Percentiles rank a stretch among this genome's conserved stretches.
These are phyloP conservation scores for Filobasidium floriforme DNA, from an alignment of 768 basidiomycete genomes.

Conservation along the genomic window DNA sequence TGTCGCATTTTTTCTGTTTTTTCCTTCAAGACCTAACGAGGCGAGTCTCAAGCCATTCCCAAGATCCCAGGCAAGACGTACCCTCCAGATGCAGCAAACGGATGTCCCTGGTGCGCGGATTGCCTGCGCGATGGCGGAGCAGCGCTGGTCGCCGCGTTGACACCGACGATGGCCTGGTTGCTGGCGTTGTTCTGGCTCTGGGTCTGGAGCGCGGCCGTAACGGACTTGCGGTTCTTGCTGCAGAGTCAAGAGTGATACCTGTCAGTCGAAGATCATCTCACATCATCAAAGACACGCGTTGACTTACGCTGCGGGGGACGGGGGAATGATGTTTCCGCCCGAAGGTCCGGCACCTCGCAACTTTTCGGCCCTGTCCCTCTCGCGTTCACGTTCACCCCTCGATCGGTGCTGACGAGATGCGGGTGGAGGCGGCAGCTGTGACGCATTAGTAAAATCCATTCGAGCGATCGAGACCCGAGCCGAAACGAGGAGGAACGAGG, in stretches of 20 bases:
- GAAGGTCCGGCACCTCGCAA: conserved; percentile 28
- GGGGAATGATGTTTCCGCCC: conserved; percentile 27
- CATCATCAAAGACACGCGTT: no score
- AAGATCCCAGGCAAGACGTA: conserved; percentile 17
- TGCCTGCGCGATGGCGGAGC: conserved; percentile 38
- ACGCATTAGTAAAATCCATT: conserved; percentile 16
- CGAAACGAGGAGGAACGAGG: neutral
- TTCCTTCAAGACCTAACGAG: neutral
- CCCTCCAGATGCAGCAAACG: conserved; percentile 35
- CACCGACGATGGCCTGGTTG: conserved; percentile 44
- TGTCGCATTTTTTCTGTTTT: conserved; percentile 8
- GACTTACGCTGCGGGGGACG: conserved; percentile 27
- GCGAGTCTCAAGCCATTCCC: conserved; percentile 7
- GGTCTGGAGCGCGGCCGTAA: conserved; percentile 15
- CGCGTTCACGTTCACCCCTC: conserved; percentile 36
- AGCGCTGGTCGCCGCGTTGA: conserved; percentile 36
- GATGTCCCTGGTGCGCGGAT: conserved; percentile 36
- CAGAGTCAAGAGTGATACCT: neutral
- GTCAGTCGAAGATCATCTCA: conserved; percentile 11
- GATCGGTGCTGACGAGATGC: conserved; percentile 37
- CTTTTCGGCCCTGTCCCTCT: conserved; percentile 35
- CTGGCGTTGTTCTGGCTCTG: conserved; percentile 37
- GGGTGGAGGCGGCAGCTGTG: conserved; percentile 31
- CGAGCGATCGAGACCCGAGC: neutral
- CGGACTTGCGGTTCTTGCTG: conserved; percentile 40